Evolutionary conservation across 371 early-diverging fungal species (phyloP), one percentile per base, ranked within the genome.

Genomic region (Syncephalastrum sp.): DNA sequence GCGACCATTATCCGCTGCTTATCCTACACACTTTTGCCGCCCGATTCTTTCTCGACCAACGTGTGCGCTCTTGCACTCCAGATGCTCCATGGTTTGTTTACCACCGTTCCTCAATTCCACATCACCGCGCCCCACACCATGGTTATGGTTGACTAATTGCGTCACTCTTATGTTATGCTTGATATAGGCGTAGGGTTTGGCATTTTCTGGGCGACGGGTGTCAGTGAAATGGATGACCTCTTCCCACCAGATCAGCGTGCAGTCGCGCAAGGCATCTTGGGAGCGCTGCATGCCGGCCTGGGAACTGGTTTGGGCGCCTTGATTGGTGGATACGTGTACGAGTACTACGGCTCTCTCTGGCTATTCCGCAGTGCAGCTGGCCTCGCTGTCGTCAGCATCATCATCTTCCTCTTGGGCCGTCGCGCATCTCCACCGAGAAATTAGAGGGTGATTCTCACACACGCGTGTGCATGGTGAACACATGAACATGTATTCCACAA

Each of bases 191-290:
- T 67, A 1, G 67, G 62, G 2, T 60, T 59, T 60, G 60, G 53
- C 33, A 51, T 72, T 8, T 56, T 72, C 45, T 75, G 75, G 75
- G 66, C 67, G 12, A 75, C 68, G 1, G 63, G 70, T 17, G 72
- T 75, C 19, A 67, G 64, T 47, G 72, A 75, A 53, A 64, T 75
- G 7, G 75, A 75, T 45, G 38, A 56, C 13, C 65, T 72, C 38
- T 75, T 75, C 52, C 75, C 72, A 12, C 64, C 69, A 7, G 67
- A 67, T 15, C 75, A 75, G 42, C 59, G 68, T 6, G 62, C 70
- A 10, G 59, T 75, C 10, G 75, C 75, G 15, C 72, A 75, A 60
- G 75, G 75, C 3, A 63, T 72, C n/a, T 53, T 72, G 14, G 75
- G 72, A 23, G 65, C 69, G 7, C 24, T 69, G 13, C 68, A 68